Evolutionary conservation across 192 early-diverging fungal species (phyloP).

Genomic region (Allomyces javanicus): DNA sequence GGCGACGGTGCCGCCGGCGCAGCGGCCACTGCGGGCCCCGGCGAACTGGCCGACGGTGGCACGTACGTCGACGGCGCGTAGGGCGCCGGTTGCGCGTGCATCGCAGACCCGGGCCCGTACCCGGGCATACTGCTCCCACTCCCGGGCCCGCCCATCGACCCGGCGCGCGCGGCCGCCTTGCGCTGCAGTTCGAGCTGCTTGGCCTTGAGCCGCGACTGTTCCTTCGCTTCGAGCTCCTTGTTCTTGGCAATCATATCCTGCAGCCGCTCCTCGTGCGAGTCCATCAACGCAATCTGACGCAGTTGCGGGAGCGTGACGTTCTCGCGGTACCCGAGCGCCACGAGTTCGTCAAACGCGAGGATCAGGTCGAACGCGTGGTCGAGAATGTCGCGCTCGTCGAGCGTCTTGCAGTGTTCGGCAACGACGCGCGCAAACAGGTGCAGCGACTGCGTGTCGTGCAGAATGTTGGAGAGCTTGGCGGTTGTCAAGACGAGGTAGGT

Average conservation of each 20-base stretch:
- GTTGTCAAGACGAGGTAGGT: constrained; percentile 85
- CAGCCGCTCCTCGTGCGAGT: constrained; percentile 92
- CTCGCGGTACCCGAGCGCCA: constrained; percentile 77
- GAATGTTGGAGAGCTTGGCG: constrained; percentile 79
- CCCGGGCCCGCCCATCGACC: too few relatives aligned
- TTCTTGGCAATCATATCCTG: constrained; percentile 88
- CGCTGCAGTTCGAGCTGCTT: constrained; percentile 79
- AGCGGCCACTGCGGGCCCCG: too few relatives aligned
- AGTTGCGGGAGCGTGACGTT: constrained; percentile 79
- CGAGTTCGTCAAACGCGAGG: constrained; percentile 87
- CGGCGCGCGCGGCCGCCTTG: constrained; percentile 31
- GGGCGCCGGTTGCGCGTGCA: too few relatives aligned
- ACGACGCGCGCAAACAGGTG: constrained; percentile 85
- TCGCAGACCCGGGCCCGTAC: too few relatives aligned
- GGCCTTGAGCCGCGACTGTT: constrained; percentile 81
- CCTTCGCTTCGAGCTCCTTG: constrained; percentile 93
- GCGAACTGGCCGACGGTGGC: too few relatives aligned
- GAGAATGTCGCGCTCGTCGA: constrained; percentile 70
- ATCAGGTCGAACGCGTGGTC: constrained; percentile 74
- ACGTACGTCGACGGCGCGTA: too few relatives aligned
- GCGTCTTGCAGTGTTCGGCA: constrained; percentile 66
- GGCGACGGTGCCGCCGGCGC: too few relatives aligned
- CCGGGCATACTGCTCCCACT: too few relatives aligned
- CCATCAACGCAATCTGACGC: constrained; percentile 89
- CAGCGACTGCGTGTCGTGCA: constrained; percentile 94